Evolutionary conservation across 129 eudicot genomes (phyloP).

Genomic region (Pulicaria dysenterica): DNA sequence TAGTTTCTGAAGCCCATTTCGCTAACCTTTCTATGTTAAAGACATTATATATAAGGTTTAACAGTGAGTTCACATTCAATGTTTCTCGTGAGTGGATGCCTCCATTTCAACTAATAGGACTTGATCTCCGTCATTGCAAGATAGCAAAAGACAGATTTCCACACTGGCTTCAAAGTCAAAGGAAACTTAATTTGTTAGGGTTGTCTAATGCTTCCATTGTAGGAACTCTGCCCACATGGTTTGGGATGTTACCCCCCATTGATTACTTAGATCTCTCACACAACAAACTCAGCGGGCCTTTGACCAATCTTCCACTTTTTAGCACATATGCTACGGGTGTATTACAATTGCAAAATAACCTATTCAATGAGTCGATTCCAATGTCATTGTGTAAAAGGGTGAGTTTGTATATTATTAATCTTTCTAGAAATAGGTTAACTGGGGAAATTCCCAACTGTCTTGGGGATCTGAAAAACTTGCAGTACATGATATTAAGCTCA

Average conservation of each 20-base stretch:
- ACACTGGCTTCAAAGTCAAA: conserved; percentile 16
- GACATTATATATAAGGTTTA: background rate
- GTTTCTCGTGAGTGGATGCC: background rate
- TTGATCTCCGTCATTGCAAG: background rate
- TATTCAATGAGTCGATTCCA: background rate
- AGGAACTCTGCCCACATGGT: too few relatives aligned
- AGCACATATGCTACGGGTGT: too few relatives aligned
- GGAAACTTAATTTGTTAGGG: background rate
- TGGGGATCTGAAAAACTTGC: background rate
- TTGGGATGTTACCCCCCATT: too few relatives aligned
- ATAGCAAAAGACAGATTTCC: background rate
- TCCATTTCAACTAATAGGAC: background rate
- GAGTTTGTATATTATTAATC: background rate
- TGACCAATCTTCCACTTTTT: background rate
- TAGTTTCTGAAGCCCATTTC: conserved; percentile 4
- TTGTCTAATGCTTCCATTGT: too few relatives aligned
- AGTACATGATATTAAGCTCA: background rate
- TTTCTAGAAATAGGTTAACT: background rate
- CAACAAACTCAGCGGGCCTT: conserved; percentile 10
- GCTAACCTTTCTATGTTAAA: background rate
- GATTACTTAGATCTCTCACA: too few relatives aligned
- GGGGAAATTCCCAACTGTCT: background rate
- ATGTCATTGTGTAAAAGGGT: background rate
- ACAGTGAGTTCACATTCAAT: background rate
- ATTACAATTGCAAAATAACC: background rate